A percentile compares a stretch with the other conserved stretches of the same genome.
phyloP scores from a whole-genome alignment of 73 alveolate species.

The Paramecium pentaurelia region DNA sequence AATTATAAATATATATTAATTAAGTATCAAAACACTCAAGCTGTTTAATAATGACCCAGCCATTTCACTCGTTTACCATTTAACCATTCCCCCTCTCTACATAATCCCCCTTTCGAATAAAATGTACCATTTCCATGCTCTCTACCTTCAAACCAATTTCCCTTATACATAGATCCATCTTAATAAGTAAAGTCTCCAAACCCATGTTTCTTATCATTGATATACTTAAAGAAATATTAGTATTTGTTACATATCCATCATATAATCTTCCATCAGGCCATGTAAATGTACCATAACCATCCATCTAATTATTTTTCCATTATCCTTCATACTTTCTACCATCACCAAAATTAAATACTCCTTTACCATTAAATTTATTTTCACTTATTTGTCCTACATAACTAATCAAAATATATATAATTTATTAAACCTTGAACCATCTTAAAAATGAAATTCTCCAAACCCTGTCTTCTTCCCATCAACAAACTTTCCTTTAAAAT shows the following conservation, averaged over 20 bases:
- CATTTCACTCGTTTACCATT: not conserved
- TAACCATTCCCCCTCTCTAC: not conserved
- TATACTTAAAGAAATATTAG: not conserved
- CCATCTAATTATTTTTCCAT: not conserved
- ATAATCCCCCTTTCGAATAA: not conserved
- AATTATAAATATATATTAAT: not conserved
- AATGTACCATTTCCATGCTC: slow-evolving; percentile 35
- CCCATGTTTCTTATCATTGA: not conserved
- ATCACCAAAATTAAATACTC: slow-evolving; percentile 41
- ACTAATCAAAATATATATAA: not conserved
- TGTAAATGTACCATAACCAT: too few species aligned
- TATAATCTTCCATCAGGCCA: not conserved
- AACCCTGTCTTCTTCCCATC: slow-evolving; percentile 60
- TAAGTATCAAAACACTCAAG: not conserved
- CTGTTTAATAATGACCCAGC: not conserved
- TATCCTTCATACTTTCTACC: slow-evolving; percentile 51
- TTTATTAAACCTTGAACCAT: slow-evolving; percentile 1
- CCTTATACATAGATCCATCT: slow-evolving; percentile 27
- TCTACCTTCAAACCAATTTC: slow-evolving; percentile 4
- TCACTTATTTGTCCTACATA: slow-evolving; percentile 13
- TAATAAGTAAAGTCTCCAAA: not conserved
- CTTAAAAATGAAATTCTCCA: slow-evolving; percentile 58
- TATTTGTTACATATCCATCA: too few species aligned
- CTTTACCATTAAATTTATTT: slow-evolving; percentile 36
- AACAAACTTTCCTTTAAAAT: slow-evolving; percentile 51